A percentile compares a stretch with the other conserved stretches of the same genome.
These are phyloP conservation scores for Hypocrella siamensis DNA, from an alignment of 2,329 filamentous ascomycete species.

Conservation along the genomic window DNA sequence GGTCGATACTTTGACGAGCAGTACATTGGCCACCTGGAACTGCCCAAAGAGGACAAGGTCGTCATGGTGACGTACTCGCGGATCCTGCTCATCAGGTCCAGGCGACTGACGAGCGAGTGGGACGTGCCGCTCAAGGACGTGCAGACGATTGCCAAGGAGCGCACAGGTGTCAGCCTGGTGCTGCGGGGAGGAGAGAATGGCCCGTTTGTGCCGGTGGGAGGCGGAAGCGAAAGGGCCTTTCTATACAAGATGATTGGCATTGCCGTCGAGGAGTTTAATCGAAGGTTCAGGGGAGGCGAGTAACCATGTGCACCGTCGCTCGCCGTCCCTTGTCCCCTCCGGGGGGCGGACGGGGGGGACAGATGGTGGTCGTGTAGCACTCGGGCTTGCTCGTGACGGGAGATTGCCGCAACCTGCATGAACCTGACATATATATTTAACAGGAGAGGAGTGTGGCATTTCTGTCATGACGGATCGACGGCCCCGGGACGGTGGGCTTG, in stretches of 20 bases:
- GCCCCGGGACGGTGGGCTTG: no score
- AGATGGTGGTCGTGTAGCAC: no score
- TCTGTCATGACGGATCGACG: no score
- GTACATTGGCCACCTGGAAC: conserved; percentile 91
- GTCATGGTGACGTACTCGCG: conserved; percentile 78
- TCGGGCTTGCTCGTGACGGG: no score
- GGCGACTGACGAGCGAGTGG: conserved; percentile 81
- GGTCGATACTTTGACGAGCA: conserved; percentile 96
- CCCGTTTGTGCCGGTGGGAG: conserved; percentile 85
- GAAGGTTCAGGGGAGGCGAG: conserved; percentile 33
- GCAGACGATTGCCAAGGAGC: conserved; percentile 92
- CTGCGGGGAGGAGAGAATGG: conserved; percentile 84
- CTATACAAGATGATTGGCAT: conserved; percentile 50
- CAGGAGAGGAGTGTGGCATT: no score
- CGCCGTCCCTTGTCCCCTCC: no score
- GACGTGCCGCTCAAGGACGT: conserved; percentile 91
- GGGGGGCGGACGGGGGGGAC: no score
- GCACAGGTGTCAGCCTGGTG: conserved; percentile 80
- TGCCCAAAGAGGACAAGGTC: conserved; percentile 75
- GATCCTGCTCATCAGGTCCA: conserved; percentile 80
- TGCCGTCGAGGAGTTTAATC: conserved; percentile 52
- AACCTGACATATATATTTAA: no score
- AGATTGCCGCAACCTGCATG: no score
- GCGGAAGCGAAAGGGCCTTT: conserved; percentile 56
- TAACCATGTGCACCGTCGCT: no score